Conservation (phyloP, 2,329 filamentous ascomycete species). For the Ophiocordyceps camponoti-saundersi region DNA sequence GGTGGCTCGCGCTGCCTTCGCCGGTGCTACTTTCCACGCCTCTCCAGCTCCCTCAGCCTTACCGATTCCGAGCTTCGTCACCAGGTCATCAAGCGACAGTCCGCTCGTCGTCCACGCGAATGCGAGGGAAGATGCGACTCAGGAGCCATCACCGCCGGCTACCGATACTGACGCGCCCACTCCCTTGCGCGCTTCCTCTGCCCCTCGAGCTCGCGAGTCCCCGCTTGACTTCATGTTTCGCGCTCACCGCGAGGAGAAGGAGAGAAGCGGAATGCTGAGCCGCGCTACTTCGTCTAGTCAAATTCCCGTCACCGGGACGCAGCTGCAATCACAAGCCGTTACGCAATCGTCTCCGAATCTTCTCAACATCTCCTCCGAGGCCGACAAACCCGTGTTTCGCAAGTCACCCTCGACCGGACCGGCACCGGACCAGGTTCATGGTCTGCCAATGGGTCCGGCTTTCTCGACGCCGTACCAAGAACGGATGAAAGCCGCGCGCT, state of each 20-base stretch:
- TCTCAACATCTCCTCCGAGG: conserved; percentile 8
- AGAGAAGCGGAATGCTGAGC: conserved; percentile 38
- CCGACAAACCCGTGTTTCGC: conserved; percentile 6
- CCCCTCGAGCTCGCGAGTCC: conserved; percentile 36
- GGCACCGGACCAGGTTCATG: conserved; percentile 47
- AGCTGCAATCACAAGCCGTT: conserved; percentile 23
- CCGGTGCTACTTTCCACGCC: conserved; percentile 85
- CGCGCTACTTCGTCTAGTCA: conserved; percentile 16
- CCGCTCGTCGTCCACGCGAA: conserved; percentile 15
- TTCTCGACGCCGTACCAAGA: conserved; percentile 52
- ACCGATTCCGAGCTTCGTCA: conserved; percentile 75
- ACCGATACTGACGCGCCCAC: conserved; percentile 34
- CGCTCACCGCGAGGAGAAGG: conserved; percentile 65
- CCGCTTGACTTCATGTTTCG: conserved; percentile 84
- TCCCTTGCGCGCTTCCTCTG: conserved; percentile 19
- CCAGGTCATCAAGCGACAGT: conserved; percentile 56
- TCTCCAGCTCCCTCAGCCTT: conserved; percentile 83
- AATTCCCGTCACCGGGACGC: conserved; percentile 20
- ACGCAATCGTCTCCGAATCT: conserved; percentile 7
- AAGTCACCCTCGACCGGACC: conserved; percentile 9
- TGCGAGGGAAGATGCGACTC: conserved; percentile 16
- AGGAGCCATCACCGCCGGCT: conserved; percentile 32
- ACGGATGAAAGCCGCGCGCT: conserved; percentile 38
- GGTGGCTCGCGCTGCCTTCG: conserved; percentile 48
- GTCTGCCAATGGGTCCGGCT: conserved; percentile 41